Conservation (phyloP, 768 basidiomycete genomes). For the Russula ochroleuca region DNA sequence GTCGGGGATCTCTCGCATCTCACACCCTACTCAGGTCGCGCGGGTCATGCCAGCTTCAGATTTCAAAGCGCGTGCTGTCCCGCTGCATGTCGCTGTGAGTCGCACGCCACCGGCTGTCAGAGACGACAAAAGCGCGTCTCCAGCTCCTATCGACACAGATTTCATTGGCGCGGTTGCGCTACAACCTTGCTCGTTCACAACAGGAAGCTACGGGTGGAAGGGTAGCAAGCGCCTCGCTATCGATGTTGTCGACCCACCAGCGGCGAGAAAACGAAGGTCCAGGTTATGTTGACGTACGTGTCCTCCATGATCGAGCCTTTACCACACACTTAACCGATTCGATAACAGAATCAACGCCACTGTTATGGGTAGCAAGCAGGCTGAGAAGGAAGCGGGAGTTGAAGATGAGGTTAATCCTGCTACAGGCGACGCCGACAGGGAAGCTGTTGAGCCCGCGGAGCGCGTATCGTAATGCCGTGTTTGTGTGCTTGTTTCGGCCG, state of each 20-base stretch:
- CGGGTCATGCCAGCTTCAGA: slow-evolving; percentile 34
- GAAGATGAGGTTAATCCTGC: slow-evolving; percentile 31
- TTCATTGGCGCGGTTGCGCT: slow-evolving; percentile 55
- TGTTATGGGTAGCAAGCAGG: slow-evolving; percentile 64
- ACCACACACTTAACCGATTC: slow-evolving; percentile 1
- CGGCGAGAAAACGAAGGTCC: slow-evolving; percentile 56
- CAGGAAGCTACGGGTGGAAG: slow-evolving; percentile 85
- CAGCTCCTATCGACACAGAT: slow-evolving; percentile 50
- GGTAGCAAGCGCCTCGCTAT: slow-evolving; percentile 63
- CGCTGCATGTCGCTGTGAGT: slow-evolving; percentile 64
- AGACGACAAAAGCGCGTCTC: slow-evolving; percentile 36
- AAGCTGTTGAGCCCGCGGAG: slow-evolving; percentile 31
- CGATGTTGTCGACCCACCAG: slow-evolving; percentile 52
- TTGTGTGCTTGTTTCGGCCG: neutral
- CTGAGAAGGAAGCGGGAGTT: slow-evolving; percentile 39
- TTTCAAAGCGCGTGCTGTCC: slow-evolving; percentile 64
- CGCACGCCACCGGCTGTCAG: slow-evolving; percentile 52
- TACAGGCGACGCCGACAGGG: slow-evolving; percentile 30
- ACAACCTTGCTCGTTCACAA: slow-evolving; percentile 56
- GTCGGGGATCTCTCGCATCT: neutral
- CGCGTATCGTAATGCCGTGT: slow-evolving; percentile 32
- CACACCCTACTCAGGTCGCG: neutral
- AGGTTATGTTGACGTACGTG: slow-evolving; percentile 69
- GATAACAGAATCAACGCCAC: slow-evolving; percentile 67
- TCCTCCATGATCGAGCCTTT: neutral